Evolutionary conservation across 2,329 filamentous ascomycete species (phyloP), one percentile per base, ranked within the genome.

Genomic region (Parafenestella ontariensis): DNA sequence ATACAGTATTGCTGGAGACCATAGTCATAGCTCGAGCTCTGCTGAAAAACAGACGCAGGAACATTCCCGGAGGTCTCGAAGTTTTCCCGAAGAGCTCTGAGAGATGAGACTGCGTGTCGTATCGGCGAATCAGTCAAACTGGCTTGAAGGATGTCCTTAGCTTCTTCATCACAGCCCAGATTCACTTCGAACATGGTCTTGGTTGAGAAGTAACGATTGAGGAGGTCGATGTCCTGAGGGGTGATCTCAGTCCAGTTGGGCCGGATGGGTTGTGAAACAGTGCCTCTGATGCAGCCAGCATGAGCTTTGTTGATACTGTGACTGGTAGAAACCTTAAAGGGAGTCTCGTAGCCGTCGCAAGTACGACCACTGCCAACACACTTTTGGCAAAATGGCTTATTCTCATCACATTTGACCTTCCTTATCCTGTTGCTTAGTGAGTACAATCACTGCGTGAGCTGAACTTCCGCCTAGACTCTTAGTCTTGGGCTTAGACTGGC

Each of bases 1-100:
- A 76, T 72, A 54, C 70, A 69, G 53, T 82, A 81, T 56, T 80
- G 76, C 51, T 76, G 67, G 36, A 81, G 67, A 23, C 78, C 79
- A 61, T 76, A 76, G 34, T 74, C 44, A 56, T 75, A 72, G 44
- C n/a, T 55, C 18, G 56, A 46, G 9, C 39, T 70, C 49, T 65
- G 73, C 60, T 71, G 71, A 18, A 57, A 45, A 28, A 65, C 20
- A 47, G 70, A 69, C 18, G 53, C 58, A 37, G 62, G 36, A 41
- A 20, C 41, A 31, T 73, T 66, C 56, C 66, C 64, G 3, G 62
- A 70, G 17, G 61, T 61, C 64, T 80, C 77, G 41, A 80, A 68
- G 54, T 78, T 54, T 64, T 76, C 65, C 24, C 79, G 75, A 49
- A 64, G 56, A 53, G 58, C 51, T 54, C 60, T 74, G 37, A 82